Conservation (phyloP, 2,329 filamentous ascomycete species). For the Colletotrichum siamense region DNA sequence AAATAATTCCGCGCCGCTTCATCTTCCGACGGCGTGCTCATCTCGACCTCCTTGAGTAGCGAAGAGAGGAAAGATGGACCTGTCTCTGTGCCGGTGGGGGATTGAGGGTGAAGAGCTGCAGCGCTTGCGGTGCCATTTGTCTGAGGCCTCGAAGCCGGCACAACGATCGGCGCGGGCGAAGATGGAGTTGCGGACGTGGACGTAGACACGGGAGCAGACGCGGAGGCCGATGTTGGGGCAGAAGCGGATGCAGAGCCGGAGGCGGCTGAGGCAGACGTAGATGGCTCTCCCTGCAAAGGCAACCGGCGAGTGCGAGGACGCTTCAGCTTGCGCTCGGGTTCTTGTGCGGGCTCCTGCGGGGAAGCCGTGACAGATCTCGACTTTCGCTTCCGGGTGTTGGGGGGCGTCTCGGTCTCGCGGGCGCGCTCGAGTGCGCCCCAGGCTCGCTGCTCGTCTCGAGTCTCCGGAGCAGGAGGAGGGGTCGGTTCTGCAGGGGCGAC, state of each 20-base stretch:
- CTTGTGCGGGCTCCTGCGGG: slow-evolving; percentile 66
- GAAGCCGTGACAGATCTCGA: slow-evolving; percentile 73
- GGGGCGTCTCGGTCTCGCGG: slow-evolving; percentile 65
- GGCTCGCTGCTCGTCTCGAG: slow-evolving; percentile 79
- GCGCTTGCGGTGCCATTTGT: slow-evolving; percentile 2
- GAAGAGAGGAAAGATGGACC: slow-evolving; percentile 86
- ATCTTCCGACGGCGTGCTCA: slow-evolving; percentile 63
- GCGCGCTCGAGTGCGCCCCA: slow-evolving; percentile 93
- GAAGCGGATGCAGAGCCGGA: background rate
- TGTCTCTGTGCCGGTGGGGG: slow-evolving; percentile 36
- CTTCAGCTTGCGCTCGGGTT: slow-evolving; percentile 85
- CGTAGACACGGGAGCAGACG: slow-evolving; percentile 15
- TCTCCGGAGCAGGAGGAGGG: slow-evolving; percentile 60
- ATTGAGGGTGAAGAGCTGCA: background rate
- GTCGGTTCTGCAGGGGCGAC: background rate
- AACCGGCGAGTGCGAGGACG: slow-evolving; percentile 80
- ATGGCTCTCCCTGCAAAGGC: slow-evolving; percentile 52
- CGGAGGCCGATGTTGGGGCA: slow-evolving; percentile 29
- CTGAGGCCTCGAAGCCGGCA: slow-evolving; percentile 20
- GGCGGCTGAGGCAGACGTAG: slow-evolving; percentile 40
- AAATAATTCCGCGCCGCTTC: slow-evolving; percentile 52
- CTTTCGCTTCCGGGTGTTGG: slow-evolving; percentile 74
- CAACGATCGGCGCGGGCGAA: slow-evolving; percentile 28
- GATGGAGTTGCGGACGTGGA: background rate
- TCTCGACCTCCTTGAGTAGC: slow-evolving; percentile 86